A percentile compares a stretch with the other conserved stretches of the same genome.
These are phyloP conservation scores for Trichoderma erinaceum DNA, from an alignment of 495 filamentous ascomycete genomes.

Conservation along the genomic window DNA sequence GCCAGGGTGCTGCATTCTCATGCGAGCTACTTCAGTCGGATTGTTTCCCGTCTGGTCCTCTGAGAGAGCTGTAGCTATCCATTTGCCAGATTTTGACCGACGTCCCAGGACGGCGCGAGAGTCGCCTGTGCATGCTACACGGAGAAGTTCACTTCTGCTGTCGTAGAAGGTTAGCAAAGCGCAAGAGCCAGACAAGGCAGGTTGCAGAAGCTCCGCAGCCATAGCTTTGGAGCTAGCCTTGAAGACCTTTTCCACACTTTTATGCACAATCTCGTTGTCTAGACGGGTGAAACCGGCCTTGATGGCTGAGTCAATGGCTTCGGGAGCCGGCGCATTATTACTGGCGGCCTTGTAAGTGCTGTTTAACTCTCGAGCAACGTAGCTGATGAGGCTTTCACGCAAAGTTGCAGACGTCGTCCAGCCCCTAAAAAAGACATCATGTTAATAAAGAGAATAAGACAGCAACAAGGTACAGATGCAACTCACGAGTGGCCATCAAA, in stretches of 20 bases:
- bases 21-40: constrained; percentile 69
- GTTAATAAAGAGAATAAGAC: constrained; percentile 21
- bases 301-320: constrained; percentile 82
- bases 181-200: constrained; percentile 91
- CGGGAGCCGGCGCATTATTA: constrained; percentile 55
- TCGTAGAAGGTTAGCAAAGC: constrained; percentile 97
- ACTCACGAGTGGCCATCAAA: constrained; percentile 93
- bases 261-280: constrained; percentile 88
- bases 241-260: constrained; percentile 79
- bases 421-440: constrained; percentile 48
- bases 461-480: neutral
- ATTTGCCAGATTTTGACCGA: constrained; percentile 71
- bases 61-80: constrained; percentile 83
- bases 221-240: constrained; percentile 78
- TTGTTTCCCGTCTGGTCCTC: constrained; percentile 90
- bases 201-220: constrained; percentile 85
- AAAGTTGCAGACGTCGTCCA: constrained; percentile 98
- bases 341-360: constrained; percentile 76
- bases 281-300: constrained; percentile 83
- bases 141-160: constrained; percentile 69
- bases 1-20: constrained; percentile 79
- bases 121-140: constrained; percentile 92
- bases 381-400: constrained; percentile 82
- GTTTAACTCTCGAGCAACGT: constrained; percentile 92
- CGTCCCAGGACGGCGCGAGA: constrained; percentile 89